These are phyloP conservation scores for Tolypocladium pustulatum DNA, from an alignment of 2,329 filamentous ascomycete genomes.

Conservation along the genomic window DNA sequence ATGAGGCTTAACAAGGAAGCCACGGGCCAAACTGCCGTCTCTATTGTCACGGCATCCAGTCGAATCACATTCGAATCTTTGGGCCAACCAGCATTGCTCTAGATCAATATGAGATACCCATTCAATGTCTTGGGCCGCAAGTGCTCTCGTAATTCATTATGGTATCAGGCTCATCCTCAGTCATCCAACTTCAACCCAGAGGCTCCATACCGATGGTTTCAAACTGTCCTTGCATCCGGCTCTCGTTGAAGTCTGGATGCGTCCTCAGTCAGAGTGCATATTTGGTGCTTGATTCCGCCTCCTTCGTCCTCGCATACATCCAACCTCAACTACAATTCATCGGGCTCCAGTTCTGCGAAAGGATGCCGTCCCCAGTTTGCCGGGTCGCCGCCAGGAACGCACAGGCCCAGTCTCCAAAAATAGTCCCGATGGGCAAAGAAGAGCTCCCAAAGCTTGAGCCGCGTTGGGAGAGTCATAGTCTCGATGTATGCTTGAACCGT, in stretches of 20 bases:
- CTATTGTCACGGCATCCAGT: background rate
- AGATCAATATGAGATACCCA: background rate
- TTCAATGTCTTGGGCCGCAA: too few species aligned
- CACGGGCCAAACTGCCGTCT: background rate
- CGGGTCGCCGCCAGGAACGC: conserved; percentile 70
- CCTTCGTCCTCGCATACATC: background rate
- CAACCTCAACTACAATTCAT: conserved; percentile 24
- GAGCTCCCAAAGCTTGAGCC: conserved; percentile 77
- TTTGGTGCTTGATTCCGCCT: background rate
- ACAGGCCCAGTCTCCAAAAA: conserved; percentile 87
- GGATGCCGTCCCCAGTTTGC: conserved; percentile 51
- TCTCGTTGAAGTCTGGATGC: background rate
- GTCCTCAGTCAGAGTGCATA: background rate
- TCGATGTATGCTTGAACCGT: conserved; percentile 12
- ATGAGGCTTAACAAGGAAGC: background rate
- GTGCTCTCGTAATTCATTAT: background rate
- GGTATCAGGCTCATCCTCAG: background rate
- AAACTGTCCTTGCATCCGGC: too few species aligned
- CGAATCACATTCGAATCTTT: background rate
- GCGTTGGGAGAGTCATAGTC: conserved; percentile 40
- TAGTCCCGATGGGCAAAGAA: conserved; percentile 94
- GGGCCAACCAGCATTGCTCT: background rate
- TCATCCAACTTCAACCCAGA: background rate
- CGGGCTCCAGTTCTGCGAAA: conserved; percentile 23
- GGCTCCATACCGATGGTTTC: background rate